Conservation (phyloP, 2,329 filamentous ascomycete species). For the Calonectria pteridis region DNA sequence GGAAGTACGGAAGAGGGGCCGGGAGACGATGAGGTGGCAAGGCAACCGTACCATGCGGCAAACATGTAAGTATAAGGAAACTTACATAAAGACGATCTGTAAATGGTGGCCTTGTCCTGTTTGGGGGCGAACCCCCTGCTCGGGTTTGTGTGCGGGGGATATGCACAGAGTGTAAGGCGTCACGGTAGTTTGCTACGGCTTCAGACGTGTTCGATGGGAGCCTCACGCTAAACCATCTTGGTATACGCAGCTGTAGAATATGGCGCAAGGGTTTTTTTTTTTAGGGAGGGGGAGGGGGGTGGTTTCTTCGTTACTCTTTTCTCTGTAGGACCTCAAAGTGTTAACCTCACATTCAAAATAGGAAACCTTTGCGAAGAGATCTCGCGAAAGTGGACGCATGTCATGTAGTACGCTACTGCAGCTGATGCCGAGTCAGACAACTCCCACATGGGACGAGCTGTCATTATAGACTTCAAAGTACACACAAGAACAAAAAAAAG, state of each 20-base stretch:
- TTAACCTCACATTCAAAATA: neutral
- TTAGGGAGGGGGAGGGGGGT: neutral
- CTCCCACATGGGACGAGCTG: neutral
- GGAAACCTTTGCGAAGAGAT: neutral
- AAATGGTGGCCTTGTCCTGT: neutral
- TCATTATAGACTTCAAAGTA: neutral
- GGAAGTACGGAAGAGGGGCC: neutral
- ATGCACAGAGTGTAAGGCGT: neutral
- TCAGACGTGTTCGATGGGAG: neutral
- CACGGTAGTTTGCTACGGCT: neutral
- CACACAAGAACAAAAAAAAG: neutral
- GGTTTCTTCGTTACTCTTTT: neutral
- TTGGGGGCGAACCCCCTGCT: too few species aligned
- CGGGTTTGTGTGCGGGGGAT: neutral
- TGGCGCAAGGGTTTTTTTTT: neutral
- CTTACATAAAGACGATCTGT: neutral
- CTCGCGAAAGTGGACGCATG: neutral
- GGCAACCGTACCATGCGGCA: neutral
- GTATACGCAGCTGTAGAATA: neutral
- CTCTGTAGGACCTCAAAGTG: neutral
- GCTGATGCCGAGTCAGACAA: neutral
- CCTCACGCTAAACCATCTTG: neutral
- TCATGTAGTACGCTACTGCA: neutral
- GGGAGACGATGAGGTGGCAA: conserved; percentile 16
- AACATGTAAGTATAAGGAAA: neutral